phyloP scores from a whole-genome alignment of 345 rosid genomes.

The Boechera retrofracta region DNA sequence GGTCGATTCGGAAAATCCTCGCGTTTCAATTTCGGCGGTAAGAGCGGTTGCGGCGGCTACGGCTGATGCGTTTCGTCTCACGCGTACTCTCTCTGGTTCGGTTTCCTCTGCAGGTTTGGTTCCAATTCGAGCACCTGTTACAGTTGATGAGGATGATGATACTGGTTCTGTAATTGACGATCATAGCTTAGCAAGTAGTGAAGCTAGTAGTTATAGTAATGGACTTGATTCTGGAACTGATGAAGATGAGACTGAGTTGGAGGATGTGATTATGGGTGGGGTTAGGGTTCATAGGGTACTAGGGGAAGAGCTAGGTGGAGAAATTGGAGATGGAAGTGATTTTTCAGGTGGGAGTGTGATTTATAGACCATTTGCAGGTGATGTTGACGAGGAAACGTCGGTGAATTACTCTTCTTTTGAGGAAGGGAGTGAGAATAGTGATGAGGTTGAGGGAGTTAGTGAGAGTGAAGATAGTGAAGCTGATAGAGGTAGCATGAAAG shows the following conservation, averaged over 20 bases:
- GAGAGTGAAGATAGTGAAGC: conserved; percentile 42
- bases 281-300: conserved; percentile 36
- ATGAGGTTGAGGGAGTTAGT: conserved; percentile 36
- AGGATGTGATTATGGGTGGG: conserved; percentile 32
- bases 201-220: conserved; percentile 29
- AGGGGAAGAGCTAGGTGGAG: conserved; percentile 50
- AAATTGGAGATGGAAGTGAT: conserved; percentile 36
- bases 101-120: conserved; percentile 52
- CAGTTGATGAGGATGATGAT: conserved; percentile 49
- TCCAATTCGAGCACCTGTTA: conserved; percentile 76
- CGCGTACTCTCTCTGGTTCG: conserved; percentile 45
- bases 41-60: conserved; percentile 37
- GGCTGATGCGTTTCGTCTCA: conserved; percentile 28
- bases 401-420: conserved; percentile 38
- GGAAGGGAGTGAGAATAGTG: conserved; percentile 45
- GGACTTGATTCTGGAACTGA: conserved; percentile 50
- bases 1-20: conserved; percentile 45
- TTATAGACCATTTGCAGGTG: conserved; percentile 36
- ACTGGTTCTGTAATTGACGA: conserved; percentile 44
- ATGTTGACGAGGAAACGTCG: conserved; percentile 35
- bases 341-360: conserved; percentile 42
- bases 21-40: conserved; percentile 44
- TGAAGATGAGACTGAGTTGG: conserved; percentile 50
- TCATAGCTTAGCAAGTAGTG: conserved; percentile 34
- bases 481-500: conserved; percentile 37